phyloP scores from a whole-genome alignment of 2,329 filamentous ascomycete species.

The Calonectria pseudoturangicola region DNA sequence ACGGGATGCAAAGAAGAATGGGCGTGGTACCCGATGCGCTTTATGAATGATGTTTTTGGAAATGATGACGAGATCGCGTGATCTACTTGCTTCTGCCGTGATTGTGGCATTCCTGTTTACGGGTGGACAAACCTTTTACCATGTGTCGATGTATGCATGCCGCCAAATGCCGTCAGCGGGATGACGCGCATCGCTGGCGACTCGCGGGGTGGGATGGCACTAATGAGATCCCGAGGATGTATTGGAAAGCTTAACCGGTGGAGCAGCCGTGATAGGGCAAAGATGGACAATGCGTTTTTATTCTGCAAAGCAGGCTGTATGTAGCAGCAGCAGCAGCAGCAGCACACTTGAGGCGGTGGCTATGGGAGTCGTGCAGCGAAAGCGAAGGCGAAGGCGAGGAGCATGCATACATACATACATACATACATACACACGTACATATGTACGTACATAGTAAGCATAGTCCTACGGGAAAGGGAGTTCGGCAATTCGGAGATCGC shows the following conservation, averaged over 20 bases:
- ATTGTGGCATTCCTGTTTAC: constrained; percentile 8
- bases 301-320: background rate
- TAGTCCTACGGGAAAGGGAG: background rate
- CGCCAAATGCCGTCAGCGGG: constrained; percentile 26
- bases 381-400: constrained; percentile 9
- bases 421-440: too few species aligned
- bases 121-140: constrained; percentile 10
- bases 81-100: constrained; percentile 12
- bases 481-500: constrained; percentile 4
- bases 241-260: constrained; percentile 52
- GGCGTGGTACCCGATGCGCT: constrained; percentile 2
- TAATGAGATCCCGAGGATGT: constrained; percentile 44
- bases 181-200: constrained; percentile 21
- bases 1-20: background rate
- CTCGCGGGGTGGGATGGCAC: constrained; percentile 33
- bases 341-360: background rate
- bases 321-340: too few species aligned
- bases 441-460: background rate
- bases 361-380: constrained; percentile 2
- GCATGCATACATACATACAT: too few species aligned
- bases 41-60: constrained; percentile 3
- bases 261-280: constrained; percentile 35
- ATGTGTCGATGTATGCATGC: constrained; percentile 11
- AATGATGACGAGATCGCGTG: constrained; percentile 13
- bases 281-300: constrained; percentile 25